Conservation (phyloP, 345 rosid species). For the Corymbia maculata region DNA sequence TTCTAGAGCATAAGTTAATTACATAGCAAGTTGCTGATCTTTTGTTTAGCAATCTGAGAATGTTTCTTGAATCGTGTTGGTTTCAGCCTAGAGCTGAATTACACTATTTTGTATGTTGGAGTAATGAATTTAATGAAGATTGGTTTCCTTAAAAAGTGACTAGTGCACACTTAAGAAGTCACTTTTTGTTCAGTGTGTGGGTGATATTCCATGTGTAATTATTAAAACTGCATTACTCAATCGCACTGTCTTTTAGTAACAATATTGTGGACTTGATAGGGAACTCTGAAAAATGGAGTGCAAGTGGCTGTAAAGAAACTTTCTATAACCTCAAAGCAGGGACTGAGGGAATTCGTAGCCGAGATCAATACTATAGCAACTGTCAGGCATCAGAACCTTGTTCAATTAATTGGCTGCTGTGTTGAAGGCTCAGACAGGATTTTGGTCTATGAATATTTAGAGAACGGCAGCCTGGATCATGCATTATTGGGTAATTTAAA, state of each 20-base stretch:
- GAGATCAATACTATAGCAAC: constrained; percentile 65
- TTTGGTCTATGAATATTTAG: constrained; percentile 79
- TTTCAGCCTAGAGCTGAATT: background rate
- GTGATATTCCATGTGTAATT: background rate
- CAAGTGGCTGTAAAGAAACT: constrained; percentile 76
- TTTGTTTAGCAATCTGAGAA: background rate
- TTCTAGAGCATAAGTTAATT: background rate
- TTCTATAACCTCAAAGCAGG: constrained; percentile 69
- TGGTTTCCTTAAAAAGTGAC: background rate
- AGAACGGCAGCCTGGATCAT: constrained; percentile 72
- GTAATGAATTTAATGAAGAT: background rate
- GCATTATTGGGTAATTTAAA: constrained; percentile 42
- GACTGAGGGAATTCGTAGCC: constrained; percentile 61
- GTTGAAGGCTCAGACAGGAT: constrained; percentile 49
- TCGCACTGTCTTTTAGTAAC: background rate
- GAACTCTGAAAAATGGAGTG: constrained; percentile 43
- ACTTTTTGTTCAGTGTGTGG: background rate
- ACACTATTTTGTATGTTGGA: background rate
- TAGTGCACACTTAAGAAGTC: background rate
- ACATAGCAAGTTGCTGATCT: background rate
- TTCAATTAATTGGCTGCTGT: constrained; percentile 83
- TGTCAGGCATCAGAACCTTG: constrained; percentile 82
- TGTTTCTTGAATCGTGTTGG: background rate
- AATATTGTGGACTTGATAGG: constrained; percentile 22
- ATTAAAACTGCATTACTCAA: background rate